Percentiles rank a stretch among this genome's conserved stretches.
These are phyloP conservation scores for Trypanosoma conorhini DNA, from an alignment of 208 protist species.

Conservation along the genomic window DNA sequence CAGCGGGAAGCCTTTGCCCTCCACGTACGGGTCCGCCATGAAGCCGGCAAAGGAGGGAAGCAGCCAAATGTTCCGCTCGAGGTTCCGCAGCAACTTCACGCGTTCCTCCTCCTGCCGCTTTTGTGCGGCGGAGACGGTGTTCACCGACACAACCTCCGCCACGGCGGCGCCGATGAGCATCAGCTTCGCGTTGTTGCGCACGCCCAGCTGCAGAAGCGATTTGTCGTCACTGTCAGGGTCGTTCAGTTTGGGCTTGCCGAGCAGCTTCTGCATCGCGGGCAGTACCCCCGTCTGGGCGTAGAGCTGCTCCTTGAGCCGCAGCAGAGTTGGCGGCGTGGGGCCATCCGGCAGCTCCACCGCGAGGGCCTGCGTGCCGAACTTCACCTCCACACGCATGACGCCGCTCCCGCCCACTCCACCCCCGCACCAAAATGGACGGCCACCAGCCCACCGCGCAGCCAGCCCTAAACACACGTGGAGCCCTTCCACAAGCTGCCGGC, in stretches of 20 bases:
- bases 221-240: constrained; percentile 15
- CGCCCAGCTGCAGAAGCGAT: constrained; percentile 38
- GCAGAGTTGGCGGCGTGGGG: constrained; percentile 34
- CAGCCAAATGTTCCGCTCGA: constrained; percentile 54
- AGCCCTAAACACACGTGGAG: too few species aligned
- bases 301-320: constrained; percentile 39
- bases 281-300: constrained; percentile 39
- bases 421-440: too few species aligned
- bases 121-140: constrained; percentile 26
- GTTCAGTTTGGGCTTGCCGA: constrained; percentile 56
- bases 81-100: constrained; percentile 29
- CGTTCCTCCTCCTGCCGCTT: constrained; percentile 39
- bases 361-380: constrained; percentile 43
- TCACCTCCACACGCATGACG: constrained; percentile 51
- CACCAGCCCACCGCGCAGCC: too few species aligned
- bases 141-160: constrained; percentile 41
- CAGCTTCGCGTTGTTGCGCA: constrained; percentile 48
- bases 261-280: constrained; percentile 50
- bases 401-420: too few species aligned
- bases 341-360: constrained; percentile 41
- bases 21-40: constrained; percentile 68
- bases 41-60: constrained; percentile 51
- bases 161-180: constrained; percentile 64
- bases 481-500: too few species aligned
- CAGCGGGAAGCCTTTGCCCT: constrained; percentile 40